Evolutionary conservation across 1,284 basidiomycete genomes (phyloP).

Genomic region (Amylostereum areolatum): DNA sequence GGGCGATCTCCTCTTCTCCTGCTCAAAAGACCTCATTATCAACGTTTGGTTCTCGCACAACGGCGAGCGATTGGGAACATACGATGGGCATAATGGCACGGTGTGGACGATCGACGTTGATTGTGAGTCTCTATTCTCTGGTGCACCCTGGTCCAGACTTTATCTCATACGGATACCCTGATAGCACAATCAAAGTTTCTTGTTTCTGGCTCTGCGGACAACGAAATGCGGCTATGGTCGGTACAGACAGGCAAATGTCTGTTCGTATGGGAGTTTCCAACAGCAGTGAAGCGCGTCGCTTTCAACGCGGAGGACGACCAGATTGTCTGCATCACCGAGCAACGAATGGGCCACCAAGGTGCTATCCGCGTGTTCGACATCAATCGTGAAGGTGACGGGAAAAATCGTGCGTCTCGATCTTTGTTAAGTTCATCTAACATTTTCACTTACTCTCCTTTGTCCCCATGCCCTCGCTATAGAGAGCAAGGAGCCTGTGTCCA

Average conservation of each 20-base stretch:
- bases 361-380: slow-evolving; percentile 89
- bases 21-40: slow-evolving; percentile 92
- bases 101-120: slow-evolving; percentile 98
- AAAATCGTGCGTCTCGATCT: slow-evolving; percentile 51
- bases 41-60: slow-evolving; percentile 99
- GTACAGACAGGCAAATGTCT: slow-evolving; percentile 89
- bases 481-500: slow-evolving; percentile 64
- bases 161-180: slow-evolving; percentile 5
- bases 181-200: slow-evolving; percentile 82
- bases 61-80: slow-evolving; percentile 95
- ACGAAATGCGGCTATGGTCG: slow-evolving; percentile 88
- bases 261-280: slow-evolving; percentile 95
- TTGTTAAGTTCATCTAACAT: slow-evolving; percentile 4
- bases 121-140: slow-evolving; percentile 51
- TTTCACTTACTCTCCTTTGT: neutral
- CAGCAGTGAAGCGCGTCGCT: slow-evolving; percentile 92
- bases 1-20: slow-evolving; percentile 94
- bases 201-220: slow-evolving; percentile 88
- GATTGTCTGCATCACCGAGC: slow-evolving; percentile 93
- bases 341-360: slow-evolving; percentile 88
- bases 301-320: slow-evolving; percentile 85
- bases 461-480: slow-evolving; percentile 38
- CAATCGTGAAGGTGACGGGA: slow-evolving; percentile 75
- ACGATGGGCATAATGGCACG: slow-evolving; percentile 93
- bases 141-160: neutral